Percentiles rank a stretch among this genome's conserved stretches.
phyloP scores from a whole-genome alignment of 2,329 filamentous ascomycete species.

The Akanthomyces muscarius region DNA sequence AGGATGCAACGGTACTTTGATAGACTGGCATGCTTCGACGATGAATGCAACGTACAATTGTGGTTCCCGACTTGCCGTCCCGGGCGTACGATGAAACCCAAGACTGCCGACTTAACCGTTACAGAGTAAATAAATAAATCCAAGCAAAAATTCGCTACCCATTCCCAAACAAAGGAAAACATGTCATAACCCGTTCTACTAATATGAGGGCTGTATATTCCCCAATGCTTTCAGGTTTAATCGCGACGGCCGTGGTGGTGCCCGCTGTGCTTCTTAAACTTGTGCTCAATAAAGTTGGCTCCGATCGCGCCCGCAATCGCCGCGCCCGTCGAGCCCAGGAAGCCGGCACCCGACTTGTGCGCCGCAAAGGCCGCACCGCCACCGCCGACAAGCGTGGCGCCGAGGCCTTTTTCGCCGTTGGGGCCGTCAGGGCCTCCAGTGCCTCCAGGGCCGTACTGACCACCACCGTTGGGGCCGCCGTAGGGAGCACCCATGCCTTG shows the following conservation, averaged over 20 bases:
- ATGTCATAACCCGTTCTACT: too few relatives aligned
- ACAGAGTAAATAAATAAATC: neutral
- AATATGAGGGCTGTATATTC: too few relatives aligned
- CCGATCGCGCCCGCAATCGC: conserved; percentile 51
- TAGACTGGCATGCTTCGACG: neutral
- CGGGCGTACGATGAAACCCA: neutral
- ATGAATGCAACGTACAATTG: neutral
- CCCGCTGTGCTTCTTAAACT: conserved; percentile 29
- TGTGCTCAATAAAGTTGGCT: conserved; percentile 48
- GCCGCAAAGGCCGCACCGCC: conserved; percentile 52
- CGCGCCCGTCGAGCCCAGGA: conserved; percentile 48
- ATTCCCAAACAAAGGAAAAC: neutral
- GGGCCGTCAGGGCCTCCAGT: conserved; percentile 28
- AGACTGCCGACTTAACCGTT: neutral
- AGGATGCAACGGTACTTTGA: too few relatives aligned
- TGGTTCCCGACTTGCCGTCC: neutral
- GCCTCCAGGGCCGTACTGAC: conserved; percentile 23
- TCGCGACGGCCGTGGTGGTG: conserved; percentile 21
- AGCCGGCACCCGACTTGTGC: conserved; percentile 49
- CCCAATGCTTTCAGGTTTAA: neutral
- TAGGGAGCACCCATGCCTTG: conserved; percentile 24
- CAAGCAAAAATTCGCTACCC: neutral
- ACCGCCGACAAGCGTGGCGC: conserved; percentile 49
- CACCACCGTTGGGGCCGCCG: conserved; percentile 20
- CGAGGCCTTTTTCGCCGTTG: conserved; percentile 51